phyloP scores from a whole-genome alignment of 2,329 filamentous ascomycete genomes.

The Bretziella fagacearum region DNA sequence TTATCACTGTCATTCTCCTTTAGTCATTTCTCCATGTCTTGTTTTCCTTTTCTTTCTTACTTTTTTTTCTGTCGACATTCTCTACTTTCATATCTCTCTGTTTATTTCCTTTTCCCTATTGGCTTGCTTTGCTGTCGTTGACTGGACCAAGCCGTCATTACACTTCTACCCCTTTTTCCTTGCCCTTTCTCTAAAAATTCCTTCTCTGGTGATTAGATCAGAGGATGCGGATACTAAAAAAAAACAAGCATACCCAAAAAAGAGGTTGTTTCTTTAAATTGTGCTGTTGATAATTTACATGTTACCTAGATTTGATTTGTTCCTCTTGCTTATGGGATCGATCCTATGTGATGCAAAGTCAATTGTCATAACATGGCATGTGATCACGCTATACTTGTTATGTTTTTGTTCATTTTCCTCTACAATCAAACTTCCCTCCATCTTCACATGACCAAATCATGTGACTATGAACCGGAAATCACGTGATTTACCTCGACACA shows the following conservation, averaged over 20 bases:
- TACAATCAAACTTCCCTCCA: no score
- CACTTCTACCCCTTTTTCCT: slow-evolving; percentile 19
- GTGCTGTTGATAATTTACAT: slow-evolving; percentile 1
- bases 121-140: not conserved
- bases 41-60: slow-evolving; percentile 9
- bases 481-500: no score
- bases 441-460: no score
- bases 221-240: not conserved
- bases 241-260: slow-evolving; percentile 4
- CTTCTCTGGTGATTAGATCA: not conserved
- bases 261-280: not conserved
- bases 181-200: not conserved
- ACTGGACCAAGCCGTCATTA: no score
- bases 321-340: not conserved
- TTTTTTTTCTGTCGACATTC: slow-evolving; percentile 3
- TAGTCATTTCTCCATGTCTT: not conserved
- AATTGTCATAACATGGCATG: no score
- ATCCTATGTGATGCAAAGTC: not conserved
- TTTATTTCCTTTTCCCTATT: slow-evolving; percentile 19
- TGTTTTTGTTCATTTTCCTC: no score
- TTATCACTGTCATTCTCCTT: slow-evolving; percentile 16
- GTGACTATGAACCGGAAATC: no score
- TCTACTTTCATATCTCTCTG: slow-evolving; percentile 15
- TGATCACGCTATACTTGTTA: no score
- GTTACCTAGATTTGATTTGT: not conserved